A percentile compares a stretch with the other conserved stretches of the same genome.
These are phyloP conservation scores for Amanita fuliginea DNA, from an alignment of 768 basidiomycete species.

Conservation along the genomic window DNA sequence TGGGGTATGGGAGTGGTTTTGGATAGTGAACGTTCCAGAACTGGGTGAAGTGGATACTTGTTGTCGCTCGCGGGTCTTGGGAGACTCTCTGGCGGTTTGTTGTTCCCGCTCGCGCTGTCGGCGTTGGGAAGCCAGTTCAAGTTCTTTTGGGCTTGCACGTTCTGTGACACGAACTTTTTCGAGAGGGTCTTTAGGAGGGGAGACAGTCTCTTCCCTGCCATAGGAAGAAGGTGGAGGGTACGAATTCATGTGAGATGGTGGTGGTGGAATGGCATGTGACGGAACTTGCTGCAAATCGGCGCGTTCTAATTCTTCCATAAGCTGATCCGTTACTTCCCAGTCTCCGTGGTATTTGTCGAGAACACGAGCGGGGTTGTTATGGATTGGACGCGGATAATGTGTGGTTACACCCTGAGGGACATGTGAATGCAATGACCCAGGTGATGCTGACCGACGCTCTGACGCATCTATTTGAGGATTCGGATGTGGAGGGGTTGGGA, in stretches of 20 bases:
- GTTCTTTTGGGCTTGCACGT: constrained; percentile 44
- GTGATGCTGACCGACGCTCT: constrained; percentile 24
- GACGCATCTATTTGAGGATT: constrained; percentile 19
- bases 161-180: constrained; percentile 45
- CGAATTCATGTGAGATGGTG: constrained; percentile 7
- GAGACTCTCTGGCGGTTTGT: constrained; percentile 35
- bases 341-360: constrained; percentile 43
- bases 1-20: constrained; percentile 34
- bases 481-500: constrained; percentile 36
- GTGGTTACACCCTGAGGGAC: constrained; percentile 19
- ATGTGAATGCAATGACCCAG: constrained; percentile 21
- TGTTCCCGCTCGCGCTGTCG: constrained; percentile 28
- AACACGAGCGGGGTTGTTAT: constrained; percentile 46
- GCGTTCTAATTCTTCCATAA: constrained; percentile 62
- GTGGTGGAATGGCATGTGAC: constrained; percentile 26
- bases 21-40: constrained; percentile 24
- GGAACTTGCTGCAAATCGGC: constrained; percentile 46
- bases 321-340: constrained; percentile 60
- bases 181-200: constrained; percentile 39
- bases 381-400: constrained; percentile 56
- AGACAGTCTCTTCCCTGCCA: constrained; percentile 23
- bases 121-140: constrained; percentile 27
- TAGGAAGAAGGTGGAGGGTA: constrained; percentile 18
- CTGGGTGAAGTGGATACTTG: constrained; percentile 18
- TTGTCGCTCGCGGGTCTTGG: constrained; percentile 32